Conservation (phyloP, 345 rosid genomes). For the Camelina hispida region DNA sequence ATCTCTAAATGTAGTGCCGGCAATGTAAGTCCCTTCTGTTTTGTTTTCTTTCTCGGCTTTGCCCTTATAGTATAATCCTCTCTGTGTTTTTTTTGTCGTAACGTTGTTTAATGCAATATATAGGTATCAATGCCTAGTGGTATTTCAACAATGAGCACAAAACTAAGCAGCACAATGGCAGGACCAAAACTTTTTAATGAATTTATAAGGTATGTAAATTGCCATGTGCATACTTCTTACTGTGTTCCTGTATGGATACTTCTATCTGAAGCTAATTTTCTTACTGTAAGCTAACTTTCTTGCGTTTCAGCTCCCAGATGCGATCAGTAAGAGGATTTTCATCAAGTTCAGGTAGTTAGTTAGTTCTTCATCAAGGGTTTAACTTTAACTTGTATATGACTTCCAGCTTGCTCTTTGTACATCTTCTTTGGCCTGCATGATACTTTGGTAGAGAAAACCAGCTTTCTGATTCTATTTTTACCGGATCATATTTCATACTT, state of each 20-base stretch:
- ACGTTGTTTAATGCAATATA: slow-evolving; percentile 22
- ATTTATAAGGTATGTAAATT: slow-evolving; percentile 45
- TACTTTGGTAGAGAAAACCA: slow-evolving; percentile 4
- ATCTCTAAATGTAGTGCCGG: slow-evolving; percentile 40
- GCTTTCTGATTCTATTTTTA: background rate
- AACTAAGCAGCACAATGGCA: slow-evolving; percentile 46
- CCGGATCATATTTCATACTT: slow-evolving; percentile 9
- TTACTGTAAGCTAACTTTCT: slow-evolving; percentile 26
- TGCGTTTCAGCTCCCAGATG: slow-evolving; percentile 57
- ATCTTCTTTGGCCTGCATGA: slow-evolving; percentile 18
- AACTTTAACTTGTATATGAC: background rate
- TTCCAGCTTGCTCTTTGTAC: slow-evolving; percentile 8
- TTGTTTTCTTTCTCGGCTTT: background rate
- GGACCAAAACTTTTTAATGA: slow-evolving; percentile 46
- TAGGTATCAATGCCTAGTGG: slow-evolving; percentile 53
- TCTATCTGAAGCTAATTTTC: background rate
- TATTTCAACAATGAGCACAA: slow-evolving; percentile 45
- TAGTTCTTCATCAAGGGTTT: slow-evolving; percentile 5
- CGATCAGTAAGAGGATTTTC: slow-evolving; percentile 68
- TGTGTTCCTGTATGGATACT: slow-evolving; percentile 16
- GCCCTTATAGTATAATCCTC: background rate
- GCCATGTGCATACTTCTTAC: background rate
- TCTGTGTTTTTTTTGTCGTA: background rate
- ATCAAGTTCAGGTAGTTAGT: slow-evolving; percentile 67
- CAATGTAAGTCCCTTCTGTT: slow-evolving; percentile 51